Base-by-base conservation (phyloP, 495 filamentous ascomycete genomes). In the Elaphomyces granulatus region DNA sequence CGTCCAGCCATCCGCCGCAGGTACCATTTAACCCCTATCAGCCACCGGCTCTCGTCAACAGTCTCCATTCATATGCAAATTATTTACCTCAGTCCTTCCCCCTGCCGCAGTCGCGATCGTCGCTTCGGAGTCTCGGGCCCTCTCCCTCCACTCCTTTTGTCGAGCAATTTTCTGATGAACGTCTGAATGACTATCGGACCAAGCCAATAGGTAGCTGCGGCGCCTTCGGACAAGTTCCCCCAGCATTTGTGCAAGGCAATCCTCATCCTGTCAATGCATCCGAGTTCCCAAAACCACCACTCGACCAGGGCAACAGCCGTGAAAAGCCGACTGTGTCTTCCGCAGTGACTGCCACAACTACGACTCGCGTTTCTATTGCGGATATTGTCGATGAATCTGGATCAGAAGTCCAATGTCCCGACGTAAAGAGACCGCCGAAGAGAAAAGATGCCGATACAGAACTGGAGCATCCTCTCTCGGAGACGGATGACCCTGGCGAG, bases 381-480 rank as follows among this genome's bases (percentile, higher is more conserved):
- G 45, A 47, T 33, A 44, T 47, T 33, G 37, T 46, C 28, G 43
- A 46, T 23, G 18, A 39, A 14, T 41, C 39, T 17, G 20, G n/a
- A 19, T 28, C 34, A 14, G 35, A 42, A 6, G 34, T 20, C 17
- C 20, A 18, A 12, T 3, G 8, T 15, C 20, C 26, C 14, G 20
- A 15, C 38, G 2, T n/a, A 15, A 36, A 2, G 32, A 20, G 16
- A 15, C 7, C 43, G n/a, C 14, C 45, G 28, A 68, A 68, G 45
- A 49, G 64, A 19, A 61, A 60, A 37, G 53, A 51, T 3, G 45
- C 48, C 21, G 53, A 66, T n/a, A 56, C 61, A 43, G 50, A 56
- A 34, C 34, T 37, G 31, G 31, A 39, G 16, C 30, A 20, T 34
- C 23, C 41, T 20, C 8, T 15, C 17, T 38, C 18, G 4, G 14